Conservation (phyloP, 208 protist genomes). For the Wallacemonas sp. region DNA sequence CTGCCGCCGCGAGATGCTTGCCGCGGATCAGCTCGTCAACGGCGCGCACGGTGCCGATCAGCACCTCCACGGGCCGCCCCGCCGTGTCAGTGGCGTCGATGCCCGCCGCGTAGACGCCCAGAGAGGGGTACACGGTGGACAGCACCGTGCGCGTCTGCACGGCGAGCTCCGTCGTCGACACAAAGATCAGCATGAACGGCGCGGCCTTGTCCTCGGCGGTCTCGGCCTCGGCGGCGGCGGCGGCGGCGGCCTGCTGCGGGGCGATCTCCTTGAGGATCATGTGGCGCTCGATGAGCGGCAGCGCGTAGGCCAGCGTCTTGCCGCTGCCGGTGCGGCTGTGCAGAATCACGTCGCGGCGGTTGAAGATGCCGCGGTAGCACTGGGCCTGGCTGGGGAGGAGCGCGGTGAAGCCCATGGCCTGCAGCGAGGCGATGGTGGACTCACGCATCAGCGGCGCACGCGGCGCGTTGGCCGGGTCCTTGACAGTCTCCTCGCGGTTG, state of each 20-base stretch:
- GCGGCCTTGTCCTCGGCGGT: slow-evolving; percentile 16
- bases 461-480: slow-evolving; percentile 21
- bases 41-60: slow-evolving; percentile 74
- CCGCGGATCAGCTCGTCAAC: slow-evolving; percentile 84
- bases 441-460: slow-evolving; percentile 68
- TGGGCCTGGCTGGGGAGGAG: slow-evolving; percentile 86
- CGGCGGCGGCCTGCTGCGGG: neutral
- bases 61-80: slow-evolving; percentile 42
- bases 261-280: slow-evolving; percentile 45
- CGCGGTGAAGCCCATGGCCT: slow-evolving; percentile 53
- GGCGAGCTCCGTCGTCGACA: slow-evolving; percentile 88
- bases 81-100: slow-evolving; percentile 56
- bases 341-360: slow-evolving; percentile 88
- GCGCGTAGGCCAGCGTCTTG: slow-evolving; percentile 98
- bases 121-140: slow-evolving; percentile 61
- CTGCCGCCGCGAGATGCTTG: slow-evolving; percentile 31
- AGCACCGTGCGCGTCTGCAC: slow-evolving; percentile 85
- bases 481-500: slow-evolving; percentile 20
- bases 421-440: slow-evolving; percentile 49
- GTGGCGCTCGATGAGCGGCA: slow-evolving; percentile 94
- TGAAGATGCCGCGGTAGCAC: slow-evolving; percentile 87
- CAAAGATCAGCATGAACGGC: slow-evolving; percentile 86
- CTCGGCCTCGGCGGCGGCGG: neutral
- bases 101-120: slow-evolving; percentile 72
- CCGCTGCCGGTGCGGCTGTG: slow-evolving; percentile 95